Percentiles rank a stretch among this genome's conserved stretches.
These are phyloP conservation scores for Sphaerulina musiva DNA, from an alignment of 2,329 filamentous ascomycete species.

Conservation along the genomic window DNA sequence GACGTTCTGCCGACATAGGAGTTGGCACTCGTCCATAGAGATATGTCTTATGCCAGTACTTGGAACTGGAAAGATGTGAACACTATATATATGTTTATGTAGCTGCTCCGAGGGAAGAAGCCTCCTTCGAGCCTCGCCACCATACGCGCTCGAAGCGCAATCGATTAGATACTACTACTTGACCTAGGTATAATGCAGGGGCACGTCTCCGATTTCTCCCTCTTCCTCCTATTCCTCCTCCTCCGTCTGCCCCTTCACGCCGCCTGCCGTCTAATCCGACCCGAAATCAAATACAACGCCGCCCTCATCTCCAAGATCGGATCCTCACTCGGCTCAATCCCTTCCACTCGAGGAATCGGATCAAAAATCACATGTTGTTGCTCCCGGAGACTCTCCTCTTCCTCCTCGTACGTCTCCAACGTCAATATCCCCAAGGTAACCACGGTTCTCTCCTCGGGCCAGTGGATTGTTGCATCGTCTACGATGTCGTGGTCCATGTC, in stretches of 20 bases:
- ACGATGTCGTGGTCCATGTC: slow-evolving; percentile 41
- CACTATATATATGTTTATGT: too few species aligned
- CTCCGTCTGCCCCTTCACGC: slow-evolving; percentile 49
- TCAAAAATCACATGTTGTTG: slow-evolving; percentile 54
- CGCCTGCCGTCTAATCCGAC: slow-evolving; percentile 44
- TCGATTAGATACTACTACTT: too few species aligned
- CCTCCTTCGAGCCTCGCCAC: too few species aligned
- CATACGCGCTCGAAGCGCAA: too few species aligned
- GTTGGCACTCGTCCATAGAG: too few species aligned
- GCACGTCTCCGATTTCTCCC: slow-evolving; percentile 41
- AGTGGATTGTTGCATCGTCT: slow-evolving; percentile 46
- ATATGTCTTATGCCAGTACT: too few species aligned
- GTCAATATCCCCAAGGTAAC: slow-evolving; percentile 48
- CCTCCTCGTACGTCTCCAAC: slow-evolving; percentile 36
- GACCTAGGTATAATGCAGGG: too few species aligned
- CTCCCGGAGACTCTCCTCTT: slow-evolving; percentile 36
- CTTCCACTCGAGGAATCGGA: slow-evolving; percentile 50
- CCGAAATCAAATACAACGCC: slow-evolving; percentile 51
- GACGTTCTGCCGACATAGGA: too few species aligned
- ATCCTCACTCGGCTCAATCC: slow-evolving; percentile 49
- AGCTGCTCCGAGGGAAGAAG: too few species aligned
- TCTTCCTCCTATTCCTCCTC: slow-evolving; percentile 62
- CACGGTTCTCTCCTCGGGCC: slow-evolving; percentile 47
- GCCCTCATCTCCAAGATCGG: slow-evolving; percentile 52
- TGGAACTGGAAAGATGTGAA: too few species aligned